These are phyloP conservation scores for Juglanconis sp. DNA, from an alignment of 2,329 filamentous ascomycete species.

Conservation along the genomic window DNA sequence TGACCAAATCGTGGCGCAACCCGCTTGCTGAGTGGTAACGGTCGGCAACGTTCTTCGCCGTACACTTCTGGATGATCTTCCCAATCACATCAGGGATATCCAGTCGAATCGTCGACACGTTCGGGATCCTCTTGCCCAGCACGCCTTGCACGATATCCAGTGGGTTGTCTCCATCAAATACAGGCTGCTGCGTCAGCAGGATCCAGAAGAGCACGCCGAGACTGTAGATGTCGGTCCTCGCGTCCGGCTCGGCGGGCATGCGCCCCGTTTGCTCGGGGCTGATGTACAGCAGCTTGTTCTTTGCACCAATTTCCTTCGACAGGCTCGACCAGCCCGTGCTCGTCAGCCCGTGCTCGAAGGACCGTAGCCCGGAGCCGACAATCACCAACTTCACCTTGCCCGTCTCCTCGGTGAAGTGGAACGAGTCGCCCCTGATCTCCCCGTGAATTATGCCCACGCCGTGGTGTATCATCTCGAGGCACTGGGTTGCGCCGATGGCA, in stretches of 20 bases:
- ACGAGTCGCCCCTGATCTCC: constrained; percentile 85
- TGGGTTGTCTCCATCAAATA: constrained; percentile 75
- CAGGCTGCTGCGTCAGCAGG: constrained; percentile 73
- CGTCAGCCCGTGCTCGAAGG: constrained; percentile 84
- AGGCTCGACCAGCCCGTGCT: constrained; percentile 83
- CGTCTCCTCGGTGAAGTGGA: constrained; percentile 74
- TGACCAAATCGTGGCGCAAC: constrained; percentile 73
- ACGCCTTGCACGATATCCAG: constrained; percentile 92
- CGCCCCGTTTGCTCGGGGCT: constrained; percentile 93
- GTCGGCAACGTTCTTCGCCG: constrained; percentile 80
- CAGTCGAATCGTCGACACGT: constrained; percentile 71
- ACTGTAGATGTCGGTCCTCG: constrained; percentile 89
- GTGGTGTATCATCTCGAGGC: constrained; percentile 87
- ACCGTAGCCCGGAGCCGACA: constrained; percentile 80
- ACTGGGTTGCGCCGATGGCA: constrained; percentile 82
- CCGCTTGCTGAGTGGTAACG: constrained; percentile 88
- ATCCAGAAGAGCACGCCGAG: constrained; percentile 88
- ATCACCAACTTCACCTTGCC: constrained; percentile 75
- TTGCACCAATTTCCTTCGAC: constrained; percentile 79
- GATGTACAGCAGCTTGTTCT: constrained; percentile 87
- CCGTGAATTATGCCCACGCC: constrained; percentile 83
- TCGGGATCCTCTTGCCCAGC: constrained; percentile 72
- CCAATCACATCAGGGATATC: constrained; percentile 83
- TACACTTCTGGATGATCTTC: constrained; percentile 86
- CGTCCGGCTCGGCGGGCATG: constrained; percentile 88